These are phyloP conservation scores for Suillus plorans DNA, from an alignment of 768 basidiomycete species.

Conservation along the genomic window DNA sequence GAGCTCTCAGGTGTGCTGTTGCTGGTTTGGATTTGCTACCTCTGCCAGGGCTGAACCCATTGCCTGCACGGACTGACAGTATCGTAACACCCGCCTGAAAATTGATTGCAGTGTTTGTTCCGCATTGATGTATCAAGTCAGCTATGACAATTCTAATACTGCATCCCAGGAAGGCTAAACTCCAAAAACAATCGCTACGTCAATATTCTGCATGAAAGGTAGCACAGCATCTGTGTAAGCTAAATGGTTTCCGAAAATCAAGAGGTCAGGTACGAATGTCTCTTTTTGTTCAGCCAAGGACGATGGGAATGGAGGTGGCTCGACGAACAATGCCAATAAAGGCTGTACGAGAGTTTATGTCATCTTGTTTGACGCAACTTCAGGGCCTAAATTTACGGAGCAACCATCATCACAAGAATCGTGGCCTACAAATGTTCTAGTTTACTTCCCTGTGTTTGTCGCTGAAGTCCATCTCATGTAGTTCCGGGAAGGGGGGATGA, in stretches of 20 bases:
- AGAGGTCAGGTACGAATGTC: constrained; percentile 36
- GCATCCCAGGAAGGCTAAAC: constrained; percentile 28
- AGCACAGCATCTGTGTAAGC: constrained; percentile 48
- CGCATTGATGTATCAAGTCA: not conserved
- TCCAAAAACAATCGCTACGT: constrained; percentile 38
- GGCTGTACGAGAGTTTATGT: not conserved
- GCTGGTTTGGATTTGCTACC: constrained; percentile 68
- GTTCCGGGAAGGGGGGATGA: too few species aligned
- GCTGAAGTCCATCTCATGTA: too few species aligned
- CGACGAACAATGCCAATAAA: not conserved
- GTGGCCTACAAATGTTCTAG: too few species aligned
- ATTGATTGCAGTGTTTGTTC: not conserved
- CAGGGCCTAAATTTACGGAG: not conserved
- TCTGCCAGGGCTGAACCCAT: constrained; percentile 30
- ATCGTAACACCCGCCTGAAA: constrained; percentile 42
- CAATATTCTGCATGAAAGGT: constrained; percentile 39
- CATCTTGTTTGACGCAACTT: not conserved
- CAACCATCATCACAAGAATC: not conserved
- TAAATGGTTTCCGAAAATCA: constrained; percentile 35
- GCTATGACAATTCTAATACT: not conserved
- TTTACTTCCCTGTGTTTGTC: too few species aligned
- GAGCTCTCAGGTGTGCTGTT: constrained; percentile 73
- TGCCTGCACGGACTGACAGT: constrained; percentile 39
- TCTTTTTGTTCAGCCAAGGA: not conserved
- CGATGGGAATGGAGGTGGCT: not conserved